Base-by-base conservation (phyloP, 805 yeast species). In the Yamadazyma olivae region DNA sequence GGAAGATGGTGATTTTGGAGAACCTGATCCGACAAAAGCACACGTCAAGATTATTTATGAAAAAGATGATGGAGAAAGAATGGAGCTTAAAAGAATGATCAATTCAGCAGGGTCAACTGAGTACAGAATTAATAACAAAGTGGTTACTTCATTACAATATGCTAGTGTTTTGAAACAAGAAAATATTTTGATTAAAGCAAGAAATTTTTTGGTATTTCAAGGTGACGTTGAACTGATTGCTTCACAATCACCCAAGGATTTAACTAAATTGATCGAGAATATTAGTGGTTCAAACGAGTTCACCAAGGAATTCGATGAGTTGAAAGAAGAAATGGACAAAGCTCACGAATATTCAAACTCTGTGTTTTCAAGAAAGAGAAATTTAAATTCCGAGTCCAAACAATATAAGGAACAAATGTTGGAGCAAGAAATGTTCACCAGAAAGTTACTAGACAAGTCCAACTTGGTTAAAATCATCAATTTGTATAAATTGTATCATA, bases 211-310 rank as follows among this genome's bases (percentile, higher is more conserved):
- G 41, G 98, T 93, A 6, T 89, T 91, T 54, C 99, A 93, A 65
- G 98, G 99, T 41, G 98, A 91, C 54, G 95, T 93, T 33, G 98
- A 91, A 56, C 83, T 81, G 48, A 80, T 93, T 27, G 98, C 98
- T 0, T 74, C 95, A 0, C 95, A 90, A 55, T 78, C 91, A 0
- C 78, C 97, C 0, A 58, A 60, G 17, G 95, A 88, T 25, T 68
- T 93, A 41, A 77, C 95, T 2, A 70, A 64, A 29, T 59, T 90
- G 42, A 66, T 93, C 36, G 99, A 93, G 59, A 78, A 78, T 12
- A 79, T 93, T 18, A 83, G 95, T 41, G 96, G 96, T 0, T 85
- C 96, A 0, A 59, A 67, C 6, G 93, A 85, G 26, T 74, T 56
- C 46, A 74, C 76, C 30, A 66, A 64, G 19, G 87, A 87, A 39